These are phyloP conservation scores for Dichotomocladium elegans DNA, from an alignment of 371 early-diverging fungal species.

Conservation along the genomic window DNA sequence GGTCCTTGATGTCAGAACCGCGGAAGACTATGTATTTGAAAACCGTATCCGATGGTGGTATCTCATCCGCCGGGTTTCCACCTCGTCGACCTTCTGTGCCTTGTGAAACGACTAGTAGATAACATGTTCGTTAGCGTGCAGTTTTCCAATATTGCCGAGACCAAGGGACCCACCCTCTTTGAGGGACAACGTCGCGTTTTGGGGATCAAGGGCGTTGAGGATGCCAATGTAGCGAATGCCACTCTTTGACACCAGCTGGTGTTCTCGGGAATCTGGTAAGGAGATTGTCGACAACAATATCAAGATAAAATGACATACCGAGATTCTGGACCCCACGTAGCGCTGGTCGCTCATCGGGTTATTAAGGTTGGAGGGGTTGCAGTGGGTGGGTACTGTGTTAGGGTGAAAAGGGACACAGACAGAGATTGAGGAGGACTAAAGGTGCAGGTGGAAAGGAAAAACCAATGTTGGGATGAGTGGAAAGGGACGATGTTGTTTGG, in stretches of 20 bases:
- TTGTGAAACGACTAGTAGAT: conserved; percentile 57
- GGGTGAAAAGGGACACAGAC: too few species aligned
- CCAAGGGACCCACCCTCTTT: conserved; percentile 55
- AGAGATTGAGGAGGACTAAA: not conserved
- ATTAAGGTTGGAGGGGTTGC: not conserved
- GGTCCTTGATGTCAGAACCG: conserved; percentile 87
- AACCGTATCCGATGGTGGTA: conserved; percentile 69
- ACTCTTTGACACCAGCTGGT: conserved; percentile 33
- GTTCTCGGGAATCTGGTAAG: not conserved
- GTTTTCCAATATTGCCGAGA: not conserved
- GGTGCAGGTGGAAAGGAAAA: not conserved
- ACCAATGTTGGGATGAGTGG: not conserved
- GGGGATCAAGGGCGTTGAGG: conserved; percentile 74
- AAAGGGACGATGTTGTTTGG: too few species aligned
- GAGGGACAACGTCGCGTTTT: conserved; percentile 76
- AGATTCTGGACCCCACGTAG: conserved; percentile 21
- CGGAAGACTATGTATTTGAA: conserved; percentile 85
- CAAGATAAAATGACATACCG: conserved; percentile 5
- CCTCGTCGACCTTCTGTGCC: conserved; percentile 75
- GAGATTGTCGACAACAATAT: not conserved
- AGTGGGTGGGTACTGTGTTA: not conserved
- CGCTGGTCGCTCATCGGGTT: conserved; percentile 14
- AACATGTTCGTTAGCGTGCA: not conserved
- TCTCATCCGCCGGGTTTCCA: conserved; percentile 65
- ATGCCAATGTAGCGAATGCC: conserved; percentile 86